These are phyloP conservation scores for Phoenix roebelenii DNA, from an alignment of 176 grass and related monocot genomes.

Conservation along the genomic window DNA sequence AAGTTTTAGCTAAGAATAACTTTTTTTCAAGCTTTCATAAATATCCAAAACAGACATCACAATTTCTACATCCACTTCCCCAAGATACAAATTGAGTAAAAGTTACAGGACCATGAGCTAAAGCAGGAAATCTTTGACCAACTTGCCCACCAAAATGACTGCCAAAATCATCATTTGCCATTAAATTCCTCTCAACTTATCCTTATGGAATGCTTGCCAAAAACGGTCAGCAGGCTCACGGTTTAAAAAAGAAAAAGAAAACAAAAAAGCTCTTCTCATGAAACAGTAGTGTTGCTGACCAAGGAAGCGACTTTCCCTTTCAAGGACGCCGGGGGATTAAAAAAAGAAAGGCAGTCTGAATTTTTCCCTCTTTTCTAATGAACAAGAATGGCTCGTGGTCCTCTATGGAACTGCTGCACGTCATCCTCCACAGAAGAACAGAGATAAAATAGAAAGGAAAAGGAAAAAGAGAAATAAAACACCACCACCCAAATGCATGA, in stretches of 20 bases:
- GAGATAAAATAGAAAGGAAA: not conserved
- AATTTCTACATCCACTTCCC: too few species aligned
- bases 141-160: not conserved
- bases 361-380: not conserved
- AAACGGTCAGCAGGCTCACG: slow-evolving; percentile 13
- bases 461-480: not conserved
- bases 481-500: not conserved
- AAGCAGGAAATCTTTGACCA: not conserved
- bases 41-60: too few species aligned
- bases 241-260: slow-evolving; percentile 17
- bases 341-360: slow-evolving; percentile 15
- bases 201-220: slow-evolving; percentile 24
- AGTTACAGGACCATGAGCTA: not conserved
- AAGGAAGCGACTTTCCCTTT: slow-evolving; percentile 39
- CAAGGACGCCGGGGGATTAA: slow-evolving; percentile 26
- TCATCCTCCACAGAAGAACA: not conserved
- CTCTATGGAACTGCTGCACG: not conserved
- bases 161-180: too few species aligned
- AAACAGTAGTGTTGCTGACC: slow-evolving; percentile 40
- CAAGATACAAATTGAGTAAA: too few species aligned
- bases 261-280: slow-evolving; percentile 29
- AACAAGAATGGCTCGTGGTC: not conserved
- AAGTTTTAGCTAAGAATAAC: too few species aligned
- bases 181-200: slow-evolving; percentile 8
- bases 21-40: too few species aligned